These are phyloP conservation scores for Leishmania guyanensis DNA, from an alignment of 208 protist genomes.

Conservation along the genomic window DNA sequence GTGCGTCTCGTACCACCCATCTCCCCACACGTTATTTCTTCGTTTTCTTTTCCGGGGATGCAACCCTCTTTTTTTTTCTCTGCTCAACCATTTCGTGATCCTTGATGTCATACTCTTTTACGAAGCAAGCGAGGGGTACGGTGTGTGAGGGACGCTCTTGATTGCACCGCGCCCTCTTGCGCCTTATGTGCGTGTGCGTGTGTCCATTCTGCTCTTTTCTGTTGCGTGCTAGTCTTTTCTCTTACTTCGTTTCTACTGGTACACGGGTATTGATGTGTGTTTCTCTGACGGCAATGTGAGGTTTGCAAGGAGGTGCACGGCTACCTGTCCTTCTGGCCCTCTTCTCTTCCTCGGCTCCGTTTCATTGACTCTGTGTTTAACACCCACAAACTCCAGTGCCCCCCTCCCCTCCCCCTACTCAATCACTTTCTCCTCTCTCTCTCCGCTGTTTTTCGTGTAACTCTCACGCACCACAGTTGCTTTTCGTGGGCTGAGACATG, in stretches of 20 bases:
- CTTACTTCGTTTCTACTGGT: neutral
- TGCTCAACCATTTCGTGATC: neutral
- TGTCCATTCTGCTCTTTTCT: neutral
- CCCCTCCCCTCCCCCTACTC: neutral
- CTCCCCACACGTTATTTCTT: neutral
- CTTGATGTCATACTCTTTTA: neutral
- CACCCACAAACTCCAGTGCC: neutral
- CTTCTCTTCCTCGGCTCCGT: neutral
- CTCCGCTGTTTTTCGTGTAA: neutral
- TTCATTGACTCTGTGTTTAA: too few relatives aligned
- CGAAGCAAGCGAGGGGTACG: neutral
- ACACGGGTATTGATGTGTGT: neutral
- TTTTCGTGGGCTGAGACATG: neutral
- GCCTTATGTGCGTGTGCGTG: neutral
- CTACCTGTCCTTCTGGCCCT: neutral
- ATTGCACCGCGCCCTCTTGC: neutral
- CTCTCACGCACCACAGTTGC: neutral
- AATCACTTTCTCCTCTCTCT: neutral
- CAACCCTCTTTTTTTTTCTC: neutral
- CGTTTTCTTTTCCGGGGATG: neutral
- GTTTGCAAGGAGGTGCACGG: neutral
- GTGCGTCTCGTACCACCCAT: neutral
- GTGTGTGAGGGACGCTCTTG: neutral
- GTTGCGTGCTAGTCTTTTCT: neutral
- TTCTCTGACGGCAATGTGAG: neutral